Base-by-base conservation (phyloP, 2,329 filamentous ascomycete genomes). In the Fusarium armeniacum region DNA sequence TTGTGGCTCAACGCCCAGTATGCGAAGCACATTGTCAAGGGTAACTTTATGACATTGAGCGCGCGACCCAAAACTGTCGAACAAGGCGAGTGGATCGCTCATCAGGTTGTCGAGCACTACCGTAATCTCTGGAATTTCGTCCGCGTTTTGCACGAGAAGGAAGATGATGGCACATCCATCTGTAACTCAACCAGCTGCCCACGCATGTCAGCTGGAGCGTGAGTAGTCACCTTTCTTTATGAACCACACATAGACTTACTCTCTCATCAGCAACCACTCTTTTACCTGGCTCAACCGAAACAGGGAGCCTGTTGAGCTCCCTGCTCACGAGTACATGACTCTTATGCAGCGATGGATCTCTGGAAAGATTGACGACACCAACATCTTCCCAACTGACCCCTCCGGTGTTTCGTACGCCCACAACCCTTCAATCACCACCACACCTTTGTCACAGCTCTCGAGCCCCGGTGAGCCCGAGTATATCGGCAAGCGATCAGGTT, bases 331-430 rank as follows among this genome's bases (percentile, higher is more conserved):
- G 80, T 98, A 98, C 82, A 96, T 98, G 82, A 93, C 93, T 72
- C 89, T 97, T 28, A 97, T 98, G 79, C 94, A 98, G 82, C 93
- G 95, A 76, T 98, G 95, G 94, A 97, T 98, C 78, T 92, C 93
- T 32, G 93, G 94, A 81, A 98, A 98, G 83, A 93, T 97, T 70
- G 93, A 96, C 75, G 94, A 98, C 78, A 89, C 89, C 51, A 87
- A 88, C 77, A 93, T 97, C 81, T 98, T 98, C 82, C 95, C 95
- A 8, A 97, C 93, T 43, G 93, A 96, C 74, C 89, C 91, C 9
- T 88, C 90, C 40, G 87, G 88, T 44, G 86, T 91, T 50, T 92
- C 91, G 20, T 90, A 87, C 71, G 84, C 89, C 45, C 84, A 88
- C 75, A 90, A 89, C 71, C 86, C 90, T 45, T 83, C 86, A 61